These are phyloP conservation scores for Pugionium cornutum DNA, from an alignment of 345 rosid species.

Conservation along the genomic window DNA sequence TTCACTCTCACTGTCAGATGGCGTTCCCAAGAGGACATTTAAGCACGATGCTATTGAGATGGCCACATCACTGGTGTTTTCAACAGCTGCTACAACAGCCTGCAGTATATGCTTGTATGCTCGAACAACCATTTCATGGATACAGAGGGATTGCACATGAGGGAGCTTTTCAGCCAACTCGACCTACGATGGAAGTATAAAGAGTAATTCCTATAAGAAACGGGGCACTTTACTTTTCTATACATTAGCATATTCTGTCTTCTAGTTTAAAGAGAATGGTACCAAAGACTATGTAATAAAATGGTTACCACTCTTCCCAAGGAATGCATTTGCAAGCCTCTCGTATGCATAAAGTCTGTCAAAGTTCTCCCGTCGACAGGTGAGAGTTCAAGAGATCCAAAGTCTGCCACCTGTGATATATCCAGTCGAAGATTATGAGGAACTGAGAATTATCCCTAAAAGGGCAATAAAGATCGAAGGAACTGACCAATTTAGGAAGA, in stretches of 20 bases:
- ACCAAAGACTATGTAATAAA: slow-evolving; percentile 30
- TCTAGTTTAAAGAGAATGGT: slow-evolving; percentile 13
- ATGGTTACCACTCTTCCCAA: slow-evolving; percentile 81
- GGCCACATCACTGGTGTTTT: slow-evolving; percentile 65
- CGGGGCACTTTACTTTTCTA: slow-evolving; percentile 15
- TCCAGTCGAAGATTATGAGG: slow-evolving; percentile 15
- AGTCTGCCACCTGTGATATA: slow-evolving; percentile 79
- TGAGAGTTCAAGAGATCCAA: slow-evolving; percentile 97
- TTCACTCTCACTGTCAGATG: slow-evolving; percentile 51
- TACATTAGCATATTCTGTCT: slow-evolving; percentile 17
- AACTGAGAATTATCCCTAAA: slow-evolving; percentile 24
- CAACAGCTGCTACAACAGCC: slow-evolving; percentile 81
- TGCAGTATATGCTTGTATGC: slow-evolving; percentile 91
- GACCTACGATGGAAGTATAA: slow-evolving; percentile 53
- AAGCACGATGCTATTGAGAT: slow-evolving; percentile 75
- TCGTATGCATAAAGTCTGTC: slow-evolving; percentile 97
- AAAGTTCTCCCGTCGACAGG: slow-evolving; percentile 97
- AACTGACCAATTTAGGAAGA: slow-evolving; percentile 89
- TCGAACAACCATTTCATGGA: slow-evolving; percentile 93
- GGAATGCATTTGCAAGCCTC: slow-evolving; percentile 93
- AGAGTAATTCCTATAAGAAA: slow-evolving; percentile 8
- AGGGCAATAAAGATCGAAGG: slow-evolving; percentile 24
- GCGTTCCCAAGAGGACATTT: slow-evolving; percentile 74
- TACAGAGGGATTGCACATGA: slow-evolving; percentile 91
- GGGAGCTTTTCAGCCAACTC: slow-evolving; percentile 94